Evolutionary conservation across 192 early-diverging fungal species (phyloP).

Genomic region (Coemansia sp.): DNA sequence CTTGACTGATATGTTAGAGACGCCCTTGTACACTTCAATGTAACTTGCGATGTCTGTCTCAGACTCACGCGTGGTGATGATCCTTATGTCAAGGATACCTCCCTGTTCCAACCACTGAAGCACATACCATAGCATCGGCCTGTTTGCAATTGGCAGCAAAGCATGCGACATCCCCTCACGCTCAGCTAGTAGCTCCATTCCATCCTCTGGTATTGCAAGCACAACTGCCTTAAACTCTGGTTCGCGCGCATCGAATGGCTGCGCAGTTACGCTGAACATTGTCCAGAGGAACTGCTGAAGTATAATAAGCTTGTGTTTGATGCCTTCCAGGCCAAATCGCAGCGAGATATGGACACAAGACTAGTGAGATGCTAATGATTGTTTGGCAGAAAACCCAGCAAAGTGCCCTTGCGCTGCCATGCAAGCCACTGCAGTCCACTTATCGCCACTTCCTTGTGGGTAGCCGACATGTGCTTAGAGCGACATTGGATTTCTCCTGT

Average conservation of each 20-base stretch:
- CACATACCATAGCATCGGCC: conserved; percentile 92
- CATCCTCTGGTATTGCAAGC: conserved; percentile 41
- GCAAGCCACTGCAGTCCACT: too few species aligned
- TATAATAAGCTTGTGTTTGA: background rate
- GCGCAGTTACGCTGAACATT: conserved; percentile 38
- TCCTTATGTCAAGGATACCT: conserved; percentile 71
- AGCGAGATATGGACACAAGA: too few species aligned
- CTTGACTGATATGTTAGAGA: conserved; percentile 56
- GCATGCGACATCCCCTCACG: conserved; percentile 88
- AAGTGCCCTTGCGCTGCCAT: too few species aligned
- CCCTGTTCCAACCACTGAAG: conserved; percentile 93
- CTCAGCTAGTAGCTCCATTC: conserved; percentile 74
- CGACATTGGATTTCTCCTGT: too few species aligned
- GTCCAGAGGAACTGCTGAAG: background rate
- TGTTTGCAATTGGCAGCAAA: conserved; percentile 88
- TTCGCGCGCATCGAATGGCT: conserved; percentile 31
- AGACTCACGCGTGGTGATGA: conserved; percentile 66
- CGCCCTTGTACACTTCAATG: conserved; percentile 54
- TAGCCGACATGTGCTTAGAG: too few species aligned
- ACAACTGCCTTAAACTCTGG: conserved; percentile 52
- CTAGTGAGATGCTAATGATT: too few species aligned
- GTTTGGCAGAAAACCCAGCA: too few species aligned
- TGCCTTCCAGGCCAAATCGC: background rate
- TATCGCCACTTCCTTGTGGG: too few species aligned
- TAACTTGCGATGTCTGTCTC: conserved; percentile 60